A percentile compares a stretch with the other conserved stretches of the same genome.
phyloP scores from a whole-genome alignment of 2,329 filamentous ascomycete genomes.

The Parafenestella ontariensis region DNA sequence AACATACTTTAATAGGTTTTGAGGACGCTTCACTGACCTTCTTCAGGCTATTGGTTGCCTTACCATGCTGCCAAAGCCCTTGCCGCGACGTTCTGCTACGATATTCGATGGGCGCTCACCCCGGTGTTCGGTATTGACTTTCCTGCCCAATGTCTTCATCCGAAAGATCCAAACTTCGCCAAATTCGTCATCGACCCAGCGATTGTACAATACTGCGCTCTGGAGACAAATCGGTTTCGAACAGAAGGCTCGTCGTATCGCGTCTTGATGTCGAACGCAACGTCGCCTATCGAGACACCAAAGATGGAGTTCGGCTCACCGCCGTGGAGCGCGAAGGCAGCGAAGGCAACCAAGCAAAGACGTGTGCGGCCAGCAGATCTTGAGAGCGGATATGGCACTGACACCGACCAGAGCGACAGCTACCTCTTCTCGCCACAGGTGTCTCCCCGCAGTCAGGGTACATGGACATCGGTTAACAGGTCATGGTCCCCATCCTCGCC shows the following conservation, averaged over 20 bases:
- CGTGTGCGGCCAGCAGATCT: slow-evolving; percentile 30
- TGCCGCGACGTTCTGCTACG: slow-evolving; percentile 86
- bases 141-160: slow-evolving; percentile 71
- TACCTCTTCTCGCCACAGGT: slow-evolving; percentile 49
- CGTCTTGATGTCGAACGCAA: slow-evolving; percentile 1
- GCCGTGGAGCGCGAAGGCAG: slow-evolving; percentile 15
- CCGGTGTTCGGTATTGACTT: slow-evolving; percentile 90
- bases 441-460: slow-evolving; percentile 45
- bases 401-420: slow-evolving; percentile 49
- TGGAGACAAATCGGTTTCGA: slow-evolving; percentile 49
- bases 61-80: slow-evolving; percentile 84
- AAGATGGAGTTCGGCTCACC: slow-evolving; percentile 19
- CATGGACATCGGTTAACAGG: slow-evolving; percentile 53
- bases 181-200: slow-evolving; percentile 51
- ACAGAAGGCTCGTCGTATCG: slow-evolving; percentile 28
- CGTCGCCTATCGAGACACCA: slow-evolving; percentile 14
- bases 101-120: slow-evolving; percentile 83
- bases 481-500: slow-evolving; percentile 23
- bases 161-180: slow-evolving; percentile 68
- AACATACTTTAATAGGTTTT: neutral
- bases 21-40: slow-evolving; percentile 8
- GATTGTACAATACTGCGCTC: slow-evolving; percentile 47
- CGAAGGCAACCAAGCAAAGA: slow-evolving; percentile 12
- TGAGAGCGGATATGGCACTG: slow-evolving; percentile 53
- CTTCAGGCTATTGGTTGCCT: slow-evolving; percentile 93